Evolutionary conservation across 306 rosid species (phyloP).

Genomic region (Sicyos edulis): DNA sequence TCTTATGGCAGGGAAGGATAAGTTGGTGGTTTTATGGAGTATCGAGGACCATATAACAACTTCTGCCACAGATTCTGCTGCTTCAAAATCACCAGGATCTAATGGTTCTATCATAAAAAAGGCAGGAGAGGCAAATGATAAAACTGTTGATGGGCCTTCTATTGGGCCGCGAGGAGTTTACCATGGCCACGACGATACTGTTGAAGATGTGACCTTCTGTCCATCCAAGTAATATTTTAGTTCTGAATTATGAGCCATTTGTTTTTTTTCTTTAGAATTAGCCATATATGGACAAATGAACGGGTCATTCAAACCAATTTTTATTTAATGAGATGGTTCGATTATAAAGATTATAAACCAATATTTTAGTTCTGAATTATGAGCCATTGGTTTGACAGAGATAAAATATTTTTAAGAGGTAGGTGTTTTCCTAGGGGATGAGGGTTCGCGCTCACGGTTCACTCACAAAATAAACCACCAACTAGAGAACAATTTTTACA

Average conservation of each 20-base stretch:
- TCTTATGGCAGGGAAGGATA: conserved; percentile 74
- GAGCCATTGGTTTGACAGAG: background rate
- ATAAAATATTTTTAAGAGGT: background rate
- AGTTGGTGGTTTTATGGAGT: conserved; percentile 94
- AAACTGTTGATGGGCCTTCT: conserved; percentile 68
- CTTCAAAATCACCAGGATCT: conserved; percentile 45
- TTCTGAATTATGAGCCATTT: background rate
- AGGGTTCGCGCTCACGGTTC: too few species aligned
- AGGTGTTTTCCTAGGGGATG: conserved; percentile 5
- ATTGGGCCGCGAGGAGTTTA: conserved; percentile 92
- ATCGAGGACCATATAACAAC: conserved; percentile 88
- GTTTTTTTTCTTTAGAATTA: background rate
- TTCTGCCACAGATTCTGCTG: conserved; percentile 49
- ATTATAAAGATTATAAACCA: background rate
- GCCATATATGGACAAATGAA: background rate
- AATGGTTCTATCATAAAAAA: conserved; percentile 74
- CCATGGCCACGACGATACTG: conserved; percentile 89
- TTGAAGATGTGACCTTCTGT: conserved; percentile 97
- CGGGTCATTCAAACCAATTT: background rate
- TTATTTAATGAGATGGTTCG: background rate
- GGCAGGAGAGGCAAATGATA: conserved; percentile 70
- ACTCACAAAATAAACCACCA: background rate
- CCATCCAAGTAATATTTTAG: conserved; percentile 67
- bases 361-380: too few species aligned
- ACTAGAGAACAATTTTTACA: background rate